Evolutionary conservation across 768 basidiomycete species (phyloP).

Genomic region (Pholiota molesta): DNA sequence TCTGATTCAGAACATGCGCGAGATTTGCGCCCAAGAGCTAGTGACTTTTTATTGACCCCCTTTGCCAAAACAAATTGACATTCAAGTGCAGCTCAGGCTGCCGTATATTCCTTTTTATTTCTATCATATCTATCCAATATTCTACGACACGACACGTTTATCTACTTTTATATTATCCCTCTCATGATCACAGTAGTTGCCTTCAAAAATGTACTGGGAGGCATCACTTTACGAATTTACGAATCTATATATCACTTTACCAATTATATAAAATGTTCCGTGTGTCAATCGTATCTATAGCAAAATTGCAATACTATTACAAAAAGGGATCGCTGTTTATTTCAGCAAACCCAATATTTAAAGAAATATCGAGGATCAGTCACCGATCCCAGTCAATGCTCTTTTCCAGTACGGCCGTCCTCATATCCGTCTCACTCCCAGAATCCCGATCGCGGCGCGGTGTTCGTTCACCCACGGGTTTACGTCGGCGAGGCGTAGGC

Average conservation of each 20-base stretch:
- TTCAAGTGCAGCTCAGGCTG: too few species aligned
- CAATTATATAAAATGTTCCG: too few species aligned
- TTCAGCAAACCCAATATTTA: not conserved
- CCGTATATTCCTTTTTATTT: too few species aligned
- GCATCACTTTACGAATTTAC: not conserved
- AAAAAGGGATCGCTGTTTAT: not conserved
- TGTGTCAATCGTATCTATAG: not conserved
- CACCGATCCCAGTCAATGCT: not conserved
- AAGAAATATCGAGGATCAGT: not conserved
- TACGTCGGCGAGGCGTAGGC: conserved; percentile 13
- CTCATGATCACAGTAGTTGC: too few species aligned
- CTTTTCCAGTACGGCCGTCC: conserved; percentile 21
- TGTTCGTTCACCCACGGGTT: not conserved
- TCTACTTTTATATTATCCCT: too few species aligned
- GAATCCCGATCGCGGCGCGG: conserved; percentile 20
- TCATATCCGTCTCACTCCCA: conserved; percentile 20
- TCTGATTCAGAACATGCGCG: too few species aligned
- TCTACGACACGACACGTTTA: too few species aligned
- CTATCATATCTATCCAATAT: too few species aligned
- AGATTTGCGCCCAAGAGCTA: too few species aligned
- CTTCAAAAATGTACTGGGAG: not conserved
- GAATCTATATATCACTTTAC: too few species aligned
- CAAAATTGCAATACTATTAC: not conserved
- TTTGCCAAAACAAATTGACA: too few species aligned
- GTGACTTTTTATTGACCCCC: too few species aligned